Percentiles rank a stretch among this genome's conserved stretches.
Evolutionary conservation across 257 asterid genomes (phyloP).

Genomic region (Thymus mandschuricus): DNA sequence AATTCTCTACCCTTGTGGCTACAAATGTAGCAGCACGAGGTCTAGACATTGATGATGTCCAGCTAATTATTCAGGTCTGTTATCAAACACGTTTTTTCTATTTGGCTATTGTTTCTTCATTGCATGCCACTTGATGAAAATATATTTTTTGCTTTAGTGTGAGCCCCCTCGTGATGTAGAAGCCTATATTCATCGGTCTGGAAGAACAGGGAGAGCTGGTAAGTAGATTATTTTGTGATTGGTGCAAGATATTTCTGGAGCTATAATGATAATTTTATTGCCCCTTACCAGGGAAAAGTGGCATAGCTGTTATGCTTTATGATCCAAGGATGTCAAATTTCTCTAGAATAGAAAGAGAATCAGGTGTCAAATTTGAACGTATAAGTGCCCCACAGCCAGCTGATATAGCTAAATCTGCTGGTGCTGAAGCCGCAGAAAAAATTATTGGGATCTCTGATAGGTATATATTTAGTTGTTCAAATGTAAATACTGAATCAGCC

Average conservation of each 20-base stretch:
- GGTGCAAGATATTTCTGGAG: conserved; percentile 21
- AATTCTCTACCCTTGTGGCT: conserved; percentile 82
- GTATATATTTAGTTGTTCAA: conserved; percentile 32
- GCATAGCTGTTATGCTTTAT: conserved; percentile 94
- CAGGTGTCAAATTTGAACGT: conserved; percentile 92
- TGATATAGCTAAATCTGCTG: conserved; percentile 90
- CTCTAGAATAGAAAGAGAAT: conserved; percentile 88
- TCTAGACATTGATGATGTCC: conserved; percentile 93
- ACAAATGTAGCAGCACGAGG: conserved; percentile 99
- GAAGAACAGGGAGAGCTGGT: conserved; percentile 99
- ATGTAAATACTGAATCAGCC: neutral
- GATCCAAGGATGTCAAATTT: conserved; percentile 88
- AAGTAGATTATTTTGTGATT: conserved; percentile 29
- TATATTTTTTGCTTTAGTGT: conserved; percentile 53
- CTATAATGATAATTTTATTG: conserved; percentile 12
- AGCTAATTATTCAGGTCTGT: conserved; percentile 91
- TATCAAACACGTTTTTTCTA: neutral
- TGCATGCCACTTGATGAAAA: conserved; percentile 23
- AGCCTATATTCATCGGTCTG: conserved; percentile 98
- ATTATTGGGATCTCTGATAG: conserved; percentile 78
- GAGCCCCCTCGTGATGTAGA: conserved; percentile 98
- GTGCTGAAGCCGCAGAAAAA: conserved; percentile 77
- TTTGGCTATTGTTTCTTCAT: neutral
- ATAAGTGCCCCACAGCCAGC: conserved; percentile 96
- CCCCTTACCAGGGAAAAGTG: conserved; percentile 69